A percentile compares a stretch with the other conserved stretches of the same genome.
These are phyloP conservation scores for Jacaranda copaia DNA, from an alignment of 257 asterid species.

Conservation along the genomic window DNA sequence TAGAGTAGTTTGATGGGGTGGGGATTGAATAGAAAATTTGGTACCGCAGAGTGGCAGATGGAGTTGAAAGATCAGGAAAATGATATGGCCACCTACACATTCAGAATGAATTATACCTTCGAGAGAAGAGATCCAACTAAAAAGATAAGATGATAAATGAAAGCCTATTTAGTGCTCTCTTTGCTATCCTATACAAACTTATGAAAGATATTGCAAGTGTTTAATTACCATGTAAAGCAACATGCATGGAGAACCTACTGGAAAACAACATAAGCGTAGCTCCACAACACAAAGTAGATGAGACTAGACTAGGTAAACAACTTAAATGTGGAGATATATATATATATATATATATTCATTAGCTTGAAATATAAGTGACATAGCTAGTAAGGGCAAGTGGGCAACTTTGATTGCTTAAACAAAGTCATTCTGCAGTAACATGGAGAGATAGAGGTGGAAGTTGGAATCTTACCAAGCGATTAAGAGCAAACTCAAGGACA, in stretches of 20 bases:
- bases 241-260: conserved; percentile 86
- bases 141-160: neutral
- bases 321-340: conserved; percentile 46
- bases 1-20: neutral
- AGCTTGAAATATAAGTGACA: conserved; percentile 22
- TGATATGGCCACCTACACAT: conserved; percentile 96
- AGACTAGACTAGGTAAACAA: conserved; percentile 76
- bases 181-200: neutral
- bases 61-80: conserved; percentile 80
- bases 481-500: conserved; percentile 74
- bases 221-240: conserved; percentile 70
- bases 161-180: too few species aligned
- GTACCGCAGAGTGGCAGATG: conserved; percentile 87
- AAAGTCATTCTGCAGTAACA: neutral
- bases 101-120: neutral
- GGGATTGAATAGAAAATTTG: neutral
- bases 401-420: neutral
- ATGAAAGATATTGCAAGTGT: neutral
- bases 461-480: conserved; percentile 62
- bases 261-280: conserved; percentile 65
- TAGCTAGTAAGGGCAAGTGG: neutral
- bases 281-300: conserved; percentile 70
- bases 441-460: neutral
- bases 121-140: neutral
- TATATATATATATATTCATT: too few species aligned